These are phyloP conservation scores for Fusarium nurragi DNA, from an alignment of 2,329 filamentous ascomycete species.

Conservation along the genomic window DNA sequence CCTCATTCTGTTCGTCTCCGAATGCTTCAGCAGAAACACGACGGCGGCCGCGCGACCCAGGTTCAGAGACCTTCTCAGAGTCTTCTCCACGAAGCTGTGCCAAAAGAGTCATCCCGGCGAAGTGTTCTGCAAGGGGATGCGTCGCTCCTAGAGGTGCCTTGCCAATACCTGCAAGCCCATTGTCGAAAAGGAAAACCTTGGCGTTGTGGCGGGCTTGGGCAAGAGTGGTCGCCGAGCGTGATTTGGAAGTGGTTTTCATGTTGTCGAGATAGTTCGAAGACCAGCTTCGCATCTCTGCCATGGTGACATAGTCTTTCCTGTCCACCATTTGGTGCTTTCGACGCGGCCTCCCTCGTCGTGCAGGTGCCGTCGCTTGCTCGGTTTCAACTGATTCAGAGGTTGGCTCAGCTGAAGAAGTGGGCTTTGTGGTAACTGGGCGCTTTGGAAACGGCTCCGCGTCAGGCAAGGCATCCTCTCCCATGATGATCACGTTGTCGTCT, in stretches of 20 bases:
- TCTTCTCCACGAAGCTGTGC: slow-evolving; percentile 44
- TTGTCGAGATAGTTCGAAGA: slow-evolving; percentile 58
- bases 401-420: slow-evolving; percentile 22
- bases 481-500: slow-evolving; percentile 50
- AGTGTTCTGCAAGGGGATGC: slow-evolving; percentile 56
- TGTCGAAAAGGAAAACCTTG: slow-evolving; percentile 43
- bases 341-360: slow-evolving; percentile 41
- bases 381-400: slow-evolving; percentile 40
- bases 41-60: slow-evolving; percentile 46
- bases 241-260: slow-evolving; percentile 58
- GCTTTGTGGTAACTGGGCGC: slow-evolving; percentile 27
- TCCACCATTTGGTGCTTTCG: slow-evolving; percentile 47
- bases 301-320: slow-evolving; percentile 48
- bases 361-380: slow-evolving; percentile 31
- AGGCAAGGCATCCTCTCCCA: slow-evolving; percentile 52
- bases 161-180: slow-evolving; percentile 48
- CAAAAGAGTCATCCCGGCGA: slow-evolving; percentile 58
- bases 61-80: slow-evolving; percentile 30
- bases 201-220: slow-evolving; percentile 55
- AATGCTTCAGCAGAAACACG: slow-evolving; percentile 58
- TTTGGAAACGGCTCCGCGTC: slow-evolving; percentile 51
- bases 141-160: slow-evolving; percentile 36
- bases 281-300: slow-evolving; percentile 54
- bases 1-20: slow-evolving; percentile 49
- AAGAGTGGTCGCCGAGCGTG: slow-evolving; percentile 38